Evolutionary conservation across 441 rosid genomes (phyloP), one percentile per base, ranked within the genome.

Genomic region (Populus hybrid): DNA sequence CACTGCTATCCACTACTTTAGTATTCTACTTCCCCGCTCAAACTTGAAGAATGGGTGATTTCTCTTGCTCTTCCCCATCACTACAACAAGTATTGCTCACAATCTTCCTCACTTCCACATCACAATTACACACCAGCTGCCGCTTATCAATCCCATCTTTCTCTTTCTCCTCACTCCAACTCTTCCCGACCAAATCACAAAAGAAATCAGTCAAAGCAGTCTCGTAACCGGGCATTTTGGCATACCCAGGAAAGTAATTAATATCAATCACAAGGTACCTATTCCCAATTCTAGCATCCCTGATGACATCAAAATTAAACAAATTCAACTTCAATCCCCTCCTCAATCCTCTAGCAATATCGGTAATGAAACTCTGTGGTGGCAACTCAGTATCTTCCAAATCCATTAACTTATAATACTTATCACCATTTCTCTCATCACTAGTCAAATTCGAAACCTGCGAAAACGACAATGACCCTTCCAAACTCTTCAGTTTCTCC

Each of bases 161-260:
- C 70, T 69, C 64, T 71, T 82, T 33, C 65, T 61, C 65, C 65
- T 61, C 65, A 61, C 28, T 9, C 28, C 23, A 9, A 61, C 65
- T 21, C 65, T 45, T 77, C 78, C 64, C 24, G 38, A 84, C 77
- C 7, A 90, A 70, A 21, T 83, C 85, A 38, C 78, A 84, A 64
- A 90, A 89, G 85, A 90, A 90, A 74, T 85, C 87, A 3, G 87
- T 84, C 86, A 89, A 82, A 35, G 86, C 86, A 3, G 83, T 68
- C 85, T 89, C 94, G 75, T 87, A 89, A 50, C 81, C 83, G 0
- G 90, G 92, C 88, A 89, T 82, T 83, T 90, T 90, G 0, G 94
- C 90, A 59, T 87, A 90, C 65, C 91, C 92, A 38, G 94, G 92
- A 75, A 90, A 89, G 79, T 89, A 89, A 76, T 90, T 90, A 18